Evolutionary conservation across 1,284 basidiomycete species (phyloP).

Genomic region (Ceratobasidium sp.): DNA sequence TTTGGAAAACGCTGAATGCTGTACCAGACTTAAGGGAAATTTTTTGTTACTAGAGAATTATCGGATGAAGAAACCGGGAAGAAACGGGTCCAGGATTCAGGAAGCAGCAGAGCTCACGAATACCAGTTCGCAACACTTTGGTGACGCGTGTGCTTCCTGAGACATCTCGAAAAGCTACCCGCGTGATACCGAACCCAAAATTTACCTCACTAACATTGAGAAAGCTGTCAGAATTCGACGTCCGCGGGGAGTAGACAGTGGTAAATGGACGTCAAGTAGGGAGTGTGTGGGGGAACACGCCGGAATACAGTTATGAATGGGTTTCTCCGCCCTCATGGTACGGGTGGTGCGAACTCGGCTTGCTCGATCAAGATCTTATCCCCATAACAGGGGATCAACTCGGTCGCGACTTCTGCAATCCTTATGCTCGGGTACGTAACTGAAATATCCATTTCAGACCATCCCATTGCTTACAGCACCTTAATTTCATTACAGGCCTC

Average conservation of each 20-base stretch:
- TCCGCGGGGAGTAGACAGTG: slow-evolving; percentile 13
- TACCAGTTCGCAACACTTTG: background rate
- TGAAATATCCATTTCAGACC: slow-evolving; percentile 1
- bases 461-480: background rate
- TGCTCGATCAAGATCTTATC: slow-evolving; percentile 10
- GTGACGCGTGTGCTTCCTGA: slow-evolving; percentile 29
- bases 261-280: slow-evolving; percentile 2
- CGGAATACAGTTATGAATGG: background rate
- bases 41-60: slow-evolving; percentile 1
- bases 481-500: background rate
- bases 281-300: slow-evolving; percentile 13
- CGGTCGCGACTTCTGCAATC: background rate
- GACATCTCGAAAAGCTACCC: slow-evolving; percentile 24
- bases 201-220: slow-evolving; percentile 17
- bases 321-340: slow-evolving; percentile 39
- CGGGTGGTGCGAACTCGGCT: background rate
- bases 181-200: slow-evolving; percentile 36
- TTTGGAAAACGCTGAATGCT: slow-evolving; percentile 9
- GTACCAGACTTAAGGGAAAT: slow-evolving; percentile 21
- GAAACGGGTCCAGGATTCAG: slow-evolving; percentile 12
- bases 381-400: slow-evolving; percentile 35
- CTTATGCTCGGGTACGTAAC: slow-evolving; percentile 19
- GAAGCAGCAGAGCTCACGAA: slow-evolving; percentile 13
- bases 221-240: slow-evolving; percentile 32
- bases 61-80: background rate